These are phyloP conservation scores for Penicillium ochrochloron DNA, from an alignment of 495 filamentous ascomycete genomes.

Conservation along the genomic window DNA sequence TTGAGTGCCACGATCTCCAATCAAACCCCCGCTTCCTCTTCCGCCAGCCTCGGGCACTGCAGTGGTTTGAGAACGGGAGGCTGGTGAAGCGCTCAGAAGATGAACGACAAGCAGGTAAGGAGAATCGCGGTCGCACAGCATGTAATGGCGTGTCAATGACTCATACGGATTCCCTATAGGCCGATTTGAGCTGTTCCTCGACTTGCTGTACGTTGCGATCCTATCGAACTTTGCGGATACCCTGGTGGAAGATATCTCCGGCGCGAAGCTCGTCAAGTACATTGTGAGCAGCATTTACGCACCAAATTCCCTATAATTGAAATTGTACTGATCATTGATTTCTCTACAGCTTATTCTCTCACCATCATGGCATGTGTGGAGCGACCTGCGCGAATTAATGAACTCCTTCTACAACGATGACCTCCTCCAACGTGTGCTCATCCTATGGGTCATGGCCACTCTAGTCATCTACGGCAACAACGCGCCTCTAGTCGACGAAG, in stretches of 20 bases:
- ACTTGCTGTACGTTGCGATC: conserved; percentile 52
- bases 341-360: conserved; percentile 41
- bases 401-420: conserved; percentile 57
- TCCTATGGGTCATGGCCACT: conserved; percentile 53
- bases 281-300: conserved; percentile 34
- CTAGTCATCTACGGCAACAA: conserved; percentile 55
- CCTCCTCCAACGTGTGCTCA: conserved; percentile 48
- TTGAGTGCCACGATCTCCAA: conserved; percentile 22
- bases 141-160: background rate
- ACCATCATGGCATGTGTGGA: conserved; percentile 55
- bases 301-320: background rate
- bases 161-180: conserved; percentile 24
- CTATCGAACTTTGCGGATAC: conserved; percentile 50
- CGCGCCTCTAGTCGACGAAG: conserved; percentile 46
- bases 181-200: conserved; percentile 55
- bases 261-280: conserved; percentile 48
- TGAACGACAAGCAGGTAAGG: conserved; percentile 43
- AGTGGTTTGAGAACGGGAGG: conserved; percentile 45
- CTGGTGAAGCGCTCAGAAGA: conserved; percentile 40
- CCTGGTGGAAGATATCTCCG: conserved; percentile 49
- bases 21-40: conserved; percentile 39
- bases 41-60: conserved; percentile 43
- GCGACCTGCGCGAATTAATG: conserved; percentile 52
- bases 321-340: background rate
- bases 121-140: background rate